phyloP scores from a whole-genome alignment of 352 stramenopile species.

The Globisporangium abappressorium region DNA sequence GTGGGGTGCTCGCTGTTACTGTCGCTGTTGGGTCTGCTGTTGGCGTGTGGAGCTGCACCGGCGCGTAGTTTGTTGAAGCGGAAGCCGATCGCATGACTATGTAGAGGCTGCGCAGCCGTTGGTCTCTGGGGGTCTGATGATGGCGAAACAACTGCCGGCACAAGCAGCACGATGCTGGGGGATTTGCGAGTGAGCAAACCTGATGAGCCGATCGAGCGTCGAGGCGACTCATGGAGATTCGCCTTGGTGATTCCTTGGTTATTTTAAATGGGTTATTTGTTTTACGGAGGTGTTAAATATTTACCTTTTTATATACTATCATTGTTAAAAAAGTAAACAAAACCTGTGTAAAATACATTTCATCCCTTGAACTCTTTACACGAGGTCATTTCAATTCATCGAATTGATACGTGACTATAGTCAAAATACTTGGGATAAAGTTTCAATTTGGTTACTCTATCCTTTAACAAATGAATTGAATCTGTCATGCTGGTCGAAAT shows the following conservation, averaged over 20 bases:
- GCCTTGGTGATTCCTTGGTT: neutral
- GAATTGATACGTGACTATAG: no score
- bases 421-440: no score
- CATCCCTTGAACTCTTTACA: no score
- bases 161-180: neutral
- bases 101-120: no score
- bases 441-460: no score
- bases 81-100: neutral
- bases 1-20: neutral
- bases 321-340: no score
- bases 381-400: no score
- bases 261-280: neutral
- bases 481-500: no score
- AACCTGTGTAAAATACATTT: no score
- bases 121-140: neutral
- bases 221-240: neutral
- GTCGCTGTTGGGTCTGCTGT: neutral
- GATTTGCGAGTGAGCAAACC: neutral
- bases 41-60: slow-evolving; percentile 14
- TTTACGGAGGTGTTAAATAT: no score
- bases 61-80: slow-evolving; percentile 2
- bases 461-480: no score
- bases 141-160: neutral
- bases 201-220: neutral
- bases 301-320: no score